Evolutionary conservation across 805 yeast genomes (phyloP), one percentile per base, ranked within the genome.

Genomic region (Starmerella bombi): DNA sequence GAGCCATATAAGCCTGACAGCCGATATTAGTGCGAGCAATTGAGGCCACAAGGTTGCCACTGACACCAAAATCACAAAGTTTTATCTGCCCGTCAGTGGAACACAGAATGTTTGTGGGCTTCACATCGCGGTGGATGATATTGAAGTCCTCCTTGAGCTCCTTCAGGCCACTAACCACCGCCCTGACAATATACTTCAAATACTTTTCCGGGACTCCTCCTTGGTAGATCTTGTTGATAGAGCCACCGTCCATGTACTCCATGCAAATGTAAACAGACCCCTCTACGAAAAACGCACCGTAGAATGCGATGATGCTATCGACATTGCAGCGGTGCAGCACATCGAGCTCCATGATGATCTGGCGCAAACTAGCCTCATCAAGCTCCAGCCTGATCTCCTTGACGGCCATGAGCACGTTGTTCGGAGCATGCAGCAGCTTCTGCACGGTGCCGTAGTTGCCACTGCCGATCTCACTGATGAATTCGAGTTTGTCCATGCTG

Each of bases 201-300:
- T 79, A 78, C 5, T 75, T 72, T 57, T 88, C 98, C 48, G 77
- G 80, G 25, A 80, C 66, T 32, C 86, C 84, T n/a, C 65, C 64
- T 3, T 75, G 79, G 59, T 85, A 88, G 14, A 86, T 68, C 55
- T 80, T 82, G 61, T 88, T 95, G 44, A 88, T 63, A 0, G 95
- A 83, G 0, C 95, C 94, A 36, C 94, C 96, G 59, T 84, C 93
- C 98, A 88, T 88, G 59, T 77, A 83, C 62, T 88, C 98, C 72
- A 88, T 88, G 63, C 97, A 91, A 83, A 88, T 84, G 62, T 86
- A 91, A 21, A 88, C 98, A 1, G 96, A 94, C 35, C 96, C 95
- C 61, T 91, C 98, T 25, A 84, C 84, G 57, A 88, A 91, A 56
- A 88, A 88, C 1, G 98, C 98, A 32, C 98, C 98, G 56, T 82